phyloP scores from a whole-genome alignment of 2,329 filamentous ascomycete genomes.

The Venturia aucupariae region DNA sequence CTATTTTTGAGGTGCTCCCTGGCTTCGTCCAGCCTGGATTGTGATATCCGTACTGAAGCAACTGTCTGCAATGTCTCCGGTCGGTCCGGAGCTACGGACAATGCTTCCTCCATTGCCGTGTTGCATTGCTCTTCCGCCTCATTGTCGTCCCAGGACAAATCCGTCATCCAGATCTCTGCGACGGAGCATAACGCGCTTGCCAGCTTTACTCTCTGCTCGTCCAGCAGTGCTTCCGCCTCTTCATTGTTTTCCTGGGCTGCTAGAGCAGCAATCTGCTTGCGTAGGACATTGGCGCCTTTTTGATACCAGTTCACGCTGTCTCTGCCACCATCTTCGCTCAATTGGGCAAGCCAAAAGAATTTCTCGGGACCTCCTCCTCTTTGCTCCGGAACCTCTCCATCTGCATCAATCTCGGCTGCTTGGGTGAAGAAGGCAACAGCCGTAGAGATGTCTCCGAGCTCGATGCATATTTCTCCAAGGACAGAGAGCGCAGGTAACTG shows the following conservation, averaged over 20 bases:
- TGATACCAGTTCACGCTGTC: constrained; percentile 55
- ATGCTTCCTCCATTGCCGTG: constrained; percentile 78
- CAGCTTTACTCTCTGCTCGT: constrained; percentile 71
- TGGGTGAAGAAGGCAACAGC: constrained; percentile 64
- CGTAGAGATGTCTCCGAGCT: constrained; percentile 69
- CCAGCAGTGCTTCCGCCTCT: constrained; percentile 33
- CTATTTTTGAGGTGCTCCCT: constrained; percentile 68
- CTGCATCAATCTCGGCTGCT: constrained; percentile 66
- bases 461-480: constrained; percentile 72
- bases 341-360: constrained; percentile 87
- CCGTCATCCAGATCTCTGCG: constrained; percentile 97
- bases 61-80: constrained; percentile 93
- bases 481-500: constrained; percentile 62
- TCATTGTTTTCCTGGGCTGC: constrained; percentile 37
- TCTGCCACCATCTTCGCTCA: constrained; percentile 56
- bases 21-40: constrained; percentile 70
- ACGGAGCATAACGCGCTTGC: constrained; percentile 90
- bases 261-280: constrained; percentile 58
- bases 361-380: constrained; percentile 82
- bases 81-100: constrained; percentile 69
- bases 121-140: constrained; percentile 88
- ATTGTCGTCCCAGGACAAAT: constrained; percentile 81
- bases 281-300: constrained; percentile 61
- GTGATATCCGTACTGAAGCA: constrained; percentile 87
- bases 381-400: constrained; percentile 60